These are phyloP conservation scores for Tulasnella sp. DNA, from an alignment of 768 basidiomycete genomes.

Conservation along the genomic window DNA sequence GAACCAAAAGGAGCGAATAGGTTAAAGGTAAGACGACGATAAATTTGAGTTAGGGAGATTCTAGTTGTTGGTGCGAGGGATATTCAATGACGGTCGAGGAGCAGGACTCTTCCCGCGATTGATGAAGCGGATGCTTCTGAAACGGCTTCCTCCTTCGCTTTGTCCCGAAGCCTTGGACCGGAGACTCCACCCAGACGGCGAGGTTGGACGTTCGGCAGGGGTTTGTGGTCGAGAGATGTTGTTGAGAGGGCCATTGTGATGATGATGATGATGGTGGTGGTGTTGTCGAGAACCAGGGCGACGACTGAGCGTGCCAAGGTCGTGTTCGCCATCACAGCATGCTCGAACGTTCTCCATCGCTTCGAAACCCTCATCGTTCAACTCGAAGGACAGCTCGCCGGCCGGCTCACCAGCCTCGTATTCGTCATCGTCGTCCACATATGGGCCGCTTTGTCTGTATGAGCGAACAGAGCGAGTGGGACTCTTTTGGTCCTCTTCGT, in stretches of 20 bases:
- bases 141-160: slow-evolving; percentile 4
- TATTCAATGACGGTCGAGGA: background rate
- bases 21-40: background rate
- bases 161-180: background rate
- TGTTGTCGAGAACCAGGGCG: slow-evolving; percentile 38
- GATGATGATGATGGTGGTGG: slow-evolving; percentile 28
- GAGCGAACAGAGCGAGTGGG: slow-evolving; percentile 49
- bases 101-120: slow-evolving; percentile 10
- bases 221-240: background rate
- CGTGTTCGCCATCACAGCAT: slow-evolving; percentile 80
- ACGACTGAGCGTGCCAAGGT: slow-evolving; percentile 48
- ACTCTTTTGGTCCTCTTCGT: slow-evolving; percentile 57
- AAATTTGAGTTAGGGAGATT: background rate
- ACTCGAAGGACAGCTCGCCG: slow-evolving; percentile 70
- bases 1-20: background rate
- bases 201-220: slow-evolving; percentile 6
- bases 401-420: slow-evolving; percentile 31
- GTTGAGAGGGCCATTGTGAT: background rate
- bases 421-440: slow-evolving; percentile 20
- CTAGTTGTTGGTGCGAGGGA: background rate
- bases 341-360: slow-evolving; percentile 92
- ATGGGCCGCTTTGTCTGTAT: slow-evolving; percentile 23
- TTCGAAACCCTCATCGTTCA: slow-evolving; percentile 73
- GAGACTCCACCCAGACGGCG: slow-evolving; percentile 10
- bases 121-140: slow-evolving; percentile 10